Conservation (phyloP, 371 early-diverging fungal species). For the Saksenaea vasiformis region DNA sequence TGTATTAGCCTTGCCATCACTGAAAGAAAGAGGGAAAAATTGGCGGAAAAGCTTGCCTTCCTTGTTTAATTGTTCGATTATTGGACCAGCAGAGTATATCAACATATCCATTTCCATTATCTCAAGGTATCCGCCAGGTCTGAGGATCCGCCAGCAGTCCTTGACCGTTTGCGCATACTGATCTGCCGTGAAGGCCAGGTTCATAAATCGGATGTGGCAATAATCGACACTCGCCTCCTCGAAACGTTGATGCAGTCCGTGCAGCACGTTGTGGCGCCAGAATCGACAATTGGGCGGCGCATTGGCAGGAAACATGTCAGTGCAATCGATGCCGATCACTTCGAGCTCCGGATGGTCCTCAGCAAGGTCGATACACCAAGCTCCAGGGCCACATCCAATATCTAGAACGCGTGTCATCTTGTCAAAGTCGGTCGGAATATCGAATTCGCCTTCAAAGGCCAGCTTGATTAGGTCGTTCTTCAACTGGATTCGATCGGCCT, state of each 20-base stretch:
- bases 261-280: conserved; percentile 23
- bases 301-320: conserved; percentile 34
- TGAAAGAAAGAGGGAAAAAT: not conserved
- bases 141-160: conserved; percentile 32
- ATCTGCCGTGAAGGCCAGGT: conserved; percentile 17
- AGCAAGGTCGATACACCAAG: conserved; percentile 40
- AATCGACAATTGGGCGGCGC: conserved; percentile 33
- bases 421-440: conserved; percentile 26
- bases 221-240: not conserved
- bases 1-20: not conserved
- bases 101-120: conserved; percentile 34
- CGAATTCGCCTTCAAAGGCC: conserved; percentile 41
- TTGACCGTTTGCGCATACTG: conserved; percentile 29
- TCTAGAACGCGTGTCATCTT: conserved; percentile 24
- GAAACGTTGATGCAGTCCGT: conserved; percentile 21
- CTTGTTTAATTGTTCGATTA: conserved; percentile 25
- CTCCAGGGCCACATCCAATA: conserved; percentile 39
- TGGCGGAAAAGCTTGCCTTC: conserved; percentile 19
- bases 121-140: conserved; percentile 33
- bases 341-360: conserved; percentile 26
- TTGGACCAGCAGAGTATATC: conserved; percentile 31
- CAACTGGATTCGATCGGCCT: conserved; percentile 7
- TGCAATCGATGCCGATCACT: conserved; percentile 36
- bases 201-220: not conserved
- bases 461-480: conserved; percentile 34